These are phyloP conservation scores for Daedaleopsis nitida DNA, from an alignment of 768 basidiomycete genomes.

Conservation along the genomic window DNA sequence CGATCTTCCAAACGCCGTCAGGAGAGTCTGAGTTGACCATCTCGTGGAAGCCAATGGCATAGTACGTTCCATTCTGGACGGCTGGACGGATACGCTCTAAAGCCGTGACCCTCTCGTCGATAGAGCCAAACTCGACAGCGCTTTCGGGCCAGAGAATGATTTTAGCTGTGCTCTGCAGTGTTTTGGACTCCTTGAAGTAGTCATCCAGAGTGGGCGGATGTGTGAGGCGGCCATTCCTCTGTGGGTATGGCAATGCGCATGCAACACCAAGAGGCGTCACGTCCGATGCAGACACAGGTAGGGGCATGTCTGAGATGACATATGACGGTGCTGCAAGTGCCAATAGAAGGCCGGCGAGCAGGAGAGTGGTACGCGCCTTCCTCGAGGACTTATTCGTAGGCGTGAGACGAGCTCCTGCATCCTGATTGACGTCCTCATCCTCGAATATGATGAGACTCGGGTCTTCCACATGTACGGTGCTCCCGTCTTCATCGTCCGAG, in stretches of 20 bases:
- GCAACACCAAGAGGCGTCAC: conserved; percentile 65
- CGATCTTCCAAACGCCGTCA: conserved; percentile 35
- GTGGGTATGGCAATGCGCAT: conserved; percentile 62
- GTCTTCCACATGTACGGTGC: background rate
- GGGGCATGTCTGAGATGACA: conserved; percentile 42
- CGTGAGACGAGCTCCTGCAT: conserved; percentile 17
- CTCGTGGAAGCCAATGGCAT: conserved; percentile 79
- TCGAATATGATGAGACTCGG: conserved; percentile 11
- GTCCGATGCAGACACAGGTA: conserved; percentile 34
- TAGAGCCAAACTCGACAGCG: conserved; percentile 64
- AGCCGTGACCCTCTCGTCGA: conserved; percentile 48
- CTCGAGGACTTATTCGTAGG: background rate
- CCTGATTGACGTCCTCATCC: conserved; percentile 12
- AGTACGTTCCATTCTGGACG: conserved; percentile 39
- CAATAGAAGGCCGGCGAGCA: conserved; percentile 44
- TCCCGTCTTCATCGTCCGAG: conserved; percentile 10
- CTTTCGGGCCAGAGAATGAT: conserved; percentile 83
- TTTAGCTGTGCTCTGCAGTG: conserved; percentile 46
- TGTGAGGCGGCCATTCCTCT: conserved; percentile 40
- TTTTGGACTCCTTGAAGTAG: conserved; percentile 60
- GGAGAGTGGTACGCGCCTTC: conserved; percentile 27
- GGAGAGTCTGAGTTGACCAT: conserved; percentile 41
- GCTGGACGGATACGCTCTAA: conserved; percentile 46
- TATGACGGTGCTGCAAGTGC: conserved; percentile 61
- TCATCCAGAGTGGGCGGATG: conserved; percentile 49